phyloP scores from a whole-genome alignment of 2,329 filamentous ascomycete genomes.

The Claviceps sp. region DNA sequence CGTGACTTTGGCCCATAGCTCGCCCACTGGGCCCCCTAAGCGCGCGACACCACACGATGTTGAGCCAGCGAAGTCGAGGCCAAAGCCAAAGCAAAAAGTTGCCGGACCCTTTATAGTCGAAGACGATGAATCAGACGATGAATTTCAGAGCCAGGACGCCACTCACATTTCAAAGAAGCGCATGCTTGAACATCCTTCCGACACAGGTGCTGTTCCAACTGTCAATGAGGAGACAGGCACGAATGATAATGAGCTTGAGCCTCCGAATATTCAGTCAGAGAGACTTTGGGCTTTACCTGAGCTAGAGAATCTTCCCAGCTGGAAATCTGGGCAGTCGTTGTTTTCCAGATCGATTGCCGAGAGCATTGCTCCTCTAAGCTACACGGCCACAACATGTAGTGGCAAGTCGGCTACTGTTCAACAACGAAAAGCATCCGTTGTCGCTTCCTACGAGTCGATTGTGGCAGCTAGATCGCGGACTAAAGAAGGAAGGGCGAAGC shows the following conservation, averaged over 20 bases:
- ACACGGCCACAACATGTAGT: conserved; percentile 38
- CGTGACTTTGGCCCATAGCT: conserved; percentile 39
- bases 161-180: conserved; percentile 17
- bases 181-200: conserved; percentile 15
- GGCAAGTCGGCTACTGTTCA: conserved; percentile 44
- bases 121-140: conserved; percentile 19
- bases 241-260: conserved; percentile 2
- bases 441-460: conserved; percentile 49
- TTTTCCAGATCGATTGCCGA: conserved; percentile 17
- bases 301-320: conserved; percentile 5
- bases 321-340: conserved; percentile 12
- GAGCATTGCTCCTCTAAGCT: conserved; percentile 16
- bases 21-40: conserved; percentile 22
- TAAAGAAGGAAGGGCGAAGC: conserved; percentile 53
- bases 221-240: background rate
- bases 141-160: conserved; percentile 6
- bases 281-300: background rate
- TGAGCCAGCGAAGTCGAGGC: conserved; percentile 20
- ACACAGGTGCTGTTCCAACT: background rate
- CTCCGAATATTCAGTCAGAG: background rate
- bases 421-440: conserved; percentile 32
- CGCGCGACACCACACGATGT: conserved; percentile 23
- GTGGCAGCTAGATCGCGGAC: conserved; percentile 54
- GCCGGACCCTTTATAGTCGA: conserved; percentile 27
- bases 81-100: conserved; percentile 21